Conservation (phyloP, 2,329 filamentous ascomycete species). For the Seiridium cupressi region DNA sequence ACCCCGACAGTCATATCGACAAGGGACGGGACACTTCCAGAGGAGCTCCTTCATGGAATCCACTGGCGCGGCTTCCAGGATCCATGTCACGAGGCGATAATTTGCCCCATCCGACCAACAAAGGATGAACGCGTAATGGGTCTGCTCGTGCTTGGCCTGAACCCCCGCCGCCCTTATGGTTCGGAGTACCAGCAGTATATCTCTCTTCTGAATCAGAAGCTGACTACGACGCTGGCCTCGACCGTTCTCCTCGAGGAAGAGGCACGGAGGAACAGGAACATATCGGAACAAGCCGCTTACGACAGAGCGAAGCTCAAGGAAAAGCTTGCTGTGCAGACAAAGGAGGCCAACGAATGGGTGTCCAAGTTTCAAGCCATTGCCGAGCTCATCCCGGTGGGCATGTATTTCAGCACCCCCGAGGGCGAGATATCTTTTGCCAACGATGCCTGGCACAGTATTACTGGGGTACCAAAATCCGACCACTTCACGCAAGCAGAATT, state of each 20-base stretch:
- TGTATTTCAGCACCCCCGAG: slow-evolving; percentile 66
- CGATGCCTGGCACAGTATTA: slow-evolving; percentile 60
- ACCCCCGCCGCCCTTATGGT: slow-evolving; percentile 70
- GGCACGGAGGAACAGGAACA: slow-evolving; percentile 53
- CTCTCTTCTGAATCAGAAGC: slow-evolving; percentile 50
- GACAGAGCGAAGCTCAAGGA: slow-evolving; percentile 66
- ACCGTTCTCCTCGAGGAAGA: slow-evolving; percentile 72
- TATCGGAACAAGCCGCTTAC: slow-evolving; percentile 63
- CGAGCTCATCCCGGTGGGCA: slow-evolving; percentile 71
- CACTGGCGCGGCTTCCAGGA: slow-evolving; percentile 64
- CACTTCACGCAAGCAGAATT: slow-evolving; percentile 33
- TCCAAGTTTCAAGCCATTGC: slow-evolving; percentile 69
- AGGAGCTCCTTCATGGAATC: slow-evolving; percentile 56
- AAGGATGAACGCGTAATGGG: slow-evolving; percentile 66
- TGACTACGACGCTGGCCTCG: slow-evolving; percentile 67
- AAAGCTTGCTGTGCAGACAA: slow-evolving; percentile 57
- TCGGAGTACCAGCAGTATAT: slow-evolving; percentile 71
- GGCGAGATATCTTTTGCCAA: slow-evolving; percentile 71
- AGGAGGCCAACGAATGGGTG: slow-evolving; percentile 51
- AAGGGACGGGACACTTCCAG: slow-evolving; percentile 53
- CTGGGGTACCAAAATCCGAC: slow-evolving; percentile 36
- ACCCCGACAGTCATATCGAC: slow-evolving; percentile 39
- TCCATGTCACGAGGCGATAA: slow-evolving; percentile 61
- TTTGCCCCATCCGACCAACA: slow-evolving; percentile 67
- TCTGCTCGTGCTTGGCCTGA: slow-evolving; percentile 67